phyloP scores from a whole-genome alignment of 306 rosid species.

The Cucumis hystrix region DNA sequence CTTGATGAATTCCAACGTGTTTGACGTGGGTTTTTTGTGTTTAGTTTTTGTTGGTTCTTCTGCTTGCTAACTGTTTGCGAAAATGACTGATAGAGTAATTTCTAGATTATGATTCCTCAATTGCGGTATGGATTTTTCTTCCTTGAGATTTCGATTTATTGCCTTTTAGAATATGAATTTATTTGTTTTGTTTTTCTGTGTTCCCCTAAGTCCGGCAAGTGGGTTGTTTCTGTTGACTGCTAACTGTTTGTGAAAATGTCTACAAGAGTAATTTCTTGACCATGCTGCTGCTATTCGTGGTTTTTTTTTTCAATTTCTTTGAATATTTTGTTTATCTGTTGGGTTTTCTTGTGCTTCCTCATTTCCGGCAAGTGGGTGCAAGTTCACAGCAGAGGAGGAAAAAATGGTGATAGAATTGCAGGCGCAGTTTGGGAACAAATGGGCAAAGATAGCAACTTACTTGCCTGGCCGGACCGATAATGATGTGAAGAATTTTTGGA shows the following conservation, averaged over 20 bases:
- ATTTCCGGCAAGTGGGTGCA: constrained; percentile 54
- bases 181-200: background rate
- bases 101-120: background rate
- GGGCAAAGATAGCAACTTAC: constrained; percentile 84
- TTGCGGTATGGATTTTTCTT: background rate
- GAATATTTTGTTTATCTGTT: background rate
- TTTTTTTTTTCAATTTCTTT: background rate
- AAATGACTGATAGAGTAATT: background rate
- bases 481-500: constrained; percentile 95
- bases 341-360: background rate
- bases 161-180: background rate
- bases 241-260: background rate
- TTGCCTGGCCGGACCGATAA: constrained; percentile 76
- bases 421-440: constrained; percentile 71
- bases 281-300: background rate
- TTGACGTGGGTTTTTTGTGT: background rate
- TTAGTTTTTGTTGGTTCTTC: background rate
- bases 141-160: background rate
- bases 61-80: background rate
- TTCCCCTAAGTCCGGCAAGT: background rate
- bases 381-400: constrained; percentile 77
- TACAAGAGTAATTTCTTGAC: background rate
- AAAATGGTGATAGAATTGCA: constrained; percentile 80
- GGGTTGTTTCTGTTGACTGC: background rate
- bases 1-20: background rate